Evolutionary conservation across 371 early-diverging fungal species (phyloP), one percentile per base, ranked within the genome.

Genomic region (Nosema muscidifuracis): DNA sequence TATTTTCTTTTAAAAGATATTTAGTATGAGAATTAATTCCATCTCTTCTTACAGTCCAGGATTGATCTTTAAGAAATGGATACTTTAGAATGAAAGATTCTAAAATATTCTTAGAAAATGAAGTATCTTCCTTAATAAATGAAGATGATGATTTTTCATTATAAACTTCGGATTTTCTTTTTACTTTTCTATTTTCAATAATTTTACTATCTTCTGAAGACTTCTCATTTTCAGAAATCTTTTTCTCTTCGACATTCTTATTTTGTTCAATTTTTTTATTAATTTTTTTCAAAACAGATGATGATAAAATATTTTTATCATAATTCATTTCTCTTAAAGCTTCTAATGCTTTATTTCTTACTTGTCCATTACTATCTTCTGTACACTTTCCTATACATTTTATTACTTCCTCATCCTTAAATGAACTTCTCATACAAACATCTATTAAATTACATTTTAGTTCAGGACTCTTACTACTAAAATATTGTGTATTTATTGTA

Each of bases 401-500:
- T 24, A 57, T 53, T 57, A 57, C 30, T 33, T 43, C 58, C 31
- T 43, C 40, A 18, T 51, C 42, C 1, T 58, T 56, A 7, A 51
- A n/a, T 47, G 33, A 12, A 13, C 36, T 31, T 64, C 22, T 56
- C 16, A 43, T 30, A 30, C 43, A 56, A 10, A 55, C 53, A 10
- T 65, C 65, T 26, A 72, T 57, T 34, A 72, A 28, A 64, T 72
- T 64, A 43, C 18, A 24, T 65, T 66, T 68, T 20, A 77, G 43
- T 43, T 72, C 63, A 10, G 77, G 77, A 63, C 72, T 77, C 43
- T 73, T 77, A 47, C 38, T n/a, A 0, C 20, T 36, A 24, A 40
- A 55, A 57, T 56, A 65, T 51, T 53, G 40, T 10, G 56, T 30
- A 20, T 44, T 42, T 33, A 31, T 43, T 31, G 24, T 22, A 18